Conservation (phyloP, 805 yeast species). For the Cyberlindnera mrakii region DNA sequence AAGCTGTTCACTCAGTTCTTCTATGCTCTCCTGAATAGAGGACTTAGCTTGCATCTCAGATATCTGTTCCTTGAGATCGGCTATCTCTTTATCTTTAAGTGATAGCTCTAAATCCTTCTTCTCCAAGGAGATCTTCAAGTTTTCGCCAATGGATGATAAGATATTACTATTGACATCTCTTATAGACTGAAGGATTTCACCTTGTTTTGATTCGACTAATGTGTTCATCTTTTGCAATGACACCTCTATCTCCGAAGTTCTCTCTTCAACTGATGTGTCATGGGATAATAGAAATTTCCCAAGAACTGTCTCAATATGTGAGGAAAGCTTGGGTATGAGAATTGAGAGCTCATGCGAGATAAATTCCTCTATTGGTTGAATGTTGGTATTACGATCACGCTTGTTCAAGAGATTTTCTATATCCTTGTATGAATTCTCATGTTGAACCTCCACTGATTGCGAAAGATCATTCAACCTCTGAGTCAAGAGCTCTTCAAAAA, state of each 20-base stretch:
- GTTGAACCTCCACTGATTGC: background rate
- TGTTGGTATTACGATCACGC: background rate
- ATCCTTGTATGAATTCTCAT: background rate
- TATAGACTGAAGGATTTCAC: background rate
- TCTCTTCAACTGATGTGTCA: background rate
- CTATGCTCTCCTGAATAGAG: slow-evolving; percentile 4
- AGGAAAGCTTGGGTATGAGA: no score
- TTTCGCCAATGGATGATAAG: background rate
- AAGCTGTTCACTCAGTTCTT: slow-evolving; percentile 14
- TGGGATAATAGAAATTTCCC: background rate
- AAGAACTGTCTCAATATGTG: background rate
- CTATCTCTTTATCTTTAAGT: slow-evolving; percentile 15
- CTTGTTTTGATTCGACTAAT: background rate
- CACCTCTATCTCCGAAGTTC: background rate
- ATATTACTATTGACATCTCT: background rate
- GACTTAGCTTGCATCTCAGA: slow-evolving; percentile 5
- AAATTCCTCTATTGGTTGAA: background rate
- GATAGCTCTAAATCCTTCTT: slow-evolving; percentile 9
- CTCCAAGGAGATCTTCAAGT: background rate
- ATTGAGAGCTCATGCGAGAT: background rate
- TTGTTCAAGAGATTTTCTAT: background rate
- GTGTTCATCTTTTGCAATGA: background rate
- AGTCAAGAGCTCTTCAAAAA: background rate
- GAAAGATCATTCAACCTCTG: background rate
- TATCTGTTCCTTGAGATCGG: slow-evolving; percentile 7